These are phyloP conservation scores for Rubroshorea leprosula DNA, from an alignment of 345 rosid species.

Conservation along the genomic window DNA sequence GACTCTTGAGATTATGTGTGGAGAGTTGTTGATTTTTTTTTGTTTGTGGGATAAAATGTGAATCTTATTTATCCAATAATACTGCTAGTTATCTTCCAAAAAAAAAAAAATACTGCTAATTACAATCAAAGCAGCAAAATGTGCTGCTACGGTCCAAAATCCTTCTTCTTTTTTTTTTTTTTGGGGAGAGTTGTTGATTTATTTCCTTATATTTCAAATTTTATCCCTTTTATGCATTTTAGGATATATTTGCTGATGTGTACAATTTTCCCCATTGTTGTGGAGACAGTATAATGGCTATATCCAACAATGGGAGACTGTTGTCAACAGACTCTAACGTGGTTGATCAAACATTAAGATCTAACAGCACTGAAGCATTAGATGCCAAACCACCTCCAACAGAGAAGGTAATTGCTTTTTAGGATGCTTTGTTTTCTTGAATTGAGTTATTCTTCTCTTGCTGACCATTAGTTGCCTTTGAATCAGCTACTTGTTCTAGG, in stretches of 20 bases:
- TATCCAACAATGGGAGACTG: slow-evolving; percentile 18
- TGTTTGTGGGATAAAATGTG: no score
- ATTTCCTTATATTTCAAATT: neutral
- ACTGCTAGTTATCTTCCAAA: no score
- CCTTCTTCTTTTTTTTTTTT: no score
- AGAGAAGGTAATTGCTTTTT: slow-evolving; percentile 22
- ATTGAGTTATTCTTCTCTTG: neutral
- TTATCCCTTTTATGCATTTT: neutral
- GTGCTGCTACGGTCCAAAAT: no score
- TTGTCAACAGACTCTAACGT: slow-evolving; percentile 19
- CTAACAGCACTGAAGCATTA: slow-evolving; percentile 12
- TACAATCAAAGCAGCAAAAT: no score
- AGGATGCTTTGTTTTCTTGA: neutral
- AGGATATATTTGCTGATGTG: neutral
- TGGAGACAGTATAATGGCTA: slow-evolving; percentile 12
- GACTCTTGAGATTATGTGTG: no score
- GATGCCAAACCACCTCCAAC: slow-evolving; percentile 6
- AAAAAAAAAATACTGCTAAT: no score
- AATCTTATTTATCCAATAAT: no score
- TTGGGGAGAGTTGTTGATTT: no score
- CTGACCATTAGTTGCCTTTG: slow-evolving; percentile 2
- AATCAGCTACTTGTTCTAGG: slow-evolving; percentile 35
- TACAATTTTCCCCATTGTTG: neutral
- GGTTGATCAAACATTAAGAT: slow-evolving; percentile 12
- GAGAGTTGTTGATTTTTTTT: no score